Base-by-base conservation (phyloP, 495 filamentous ascomycete species). In the Penicillium salamii region DNA sequence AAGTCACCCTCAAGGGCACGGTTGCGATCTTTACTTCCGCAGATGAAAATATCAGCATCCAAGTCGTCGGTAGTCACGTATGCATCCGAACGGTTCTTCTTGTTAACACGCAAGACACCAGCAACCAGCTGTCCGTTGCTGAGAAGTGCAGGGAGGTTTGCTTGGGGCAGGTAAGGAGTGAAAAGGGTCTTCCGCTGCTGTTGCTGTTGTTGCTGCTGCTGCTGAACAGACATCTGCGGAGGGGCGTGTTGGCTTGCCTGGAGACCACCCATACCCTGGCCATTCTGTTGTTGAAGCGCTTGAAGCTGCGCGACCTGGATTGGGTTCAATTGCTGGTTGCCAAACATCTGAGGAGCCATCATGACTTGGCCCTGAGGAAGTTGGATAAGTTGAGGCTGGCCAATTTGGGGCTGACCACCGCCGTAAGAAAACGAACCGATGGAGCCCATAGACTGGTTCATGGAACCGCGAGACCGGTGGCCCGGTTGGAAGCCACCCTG, bases 11-110 rank as follows among this genome's bases (percentile, higher is more conserved):
- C 93, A 20, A 98, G 77, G 24, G 93, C 93, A 60, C 93, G 85
- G 64, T 98, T 98, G 29, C 93, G 84, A 61, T 98, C 93, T 66
- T 98, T 98, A 77, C 92, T 97, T 62, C 93, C 93, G 59, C 93
- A 98, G 59, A 98, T 98, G 68, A 98, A 98, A 58, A 98, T 98
- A 68, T 98, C 93, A 36, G 93, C 93, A 71, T 97, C 95, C 21
- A 98, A 75, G 66, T 98, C 93, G 32, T 87, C 83, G 32, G 90
- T 95, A 14, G 93, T 90, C 40, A 98, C 93, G 58, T 98, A 98
- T 4, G 93, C 93, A 67, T 98, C 95, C 54, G 93, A 97, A 32
- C 93, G 83, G 65, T 98, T 98, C 78, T 98, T 98, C 77, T 97
- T 98, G 78, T 98, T 98, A 46, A 98, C 93, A 36, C 93, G 87